A percentile compares a stretch with the other conserved stretches of the same genome.
phyloP scores from a whole-genome alignment of 208 protist species.

The Trypanosoma scelopori region DNA sequence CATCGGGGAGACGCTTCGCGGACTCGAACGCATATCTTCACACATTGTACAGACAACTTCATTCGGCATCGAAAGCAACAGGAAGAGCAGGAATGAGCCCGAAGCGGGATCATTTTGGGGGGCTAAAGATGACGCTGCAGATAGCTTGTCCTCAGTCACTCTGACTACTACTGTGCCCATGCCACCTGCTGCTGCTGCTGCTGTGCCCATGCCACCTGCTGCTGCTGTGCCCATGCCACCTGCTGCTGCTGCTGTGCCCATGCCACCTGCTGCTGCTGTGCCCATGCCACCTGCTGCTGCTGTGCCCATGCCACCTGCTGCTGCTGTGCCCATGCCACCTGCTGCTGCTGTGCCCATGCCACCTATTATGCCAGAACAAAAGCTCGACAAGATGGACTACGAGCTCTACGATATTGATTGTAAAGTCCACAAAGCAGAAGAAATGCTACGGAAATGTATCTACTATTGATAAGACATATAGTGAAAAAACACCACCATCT shows the following conservation, averaged over 20 bases:
- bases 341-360: too few species aligned
- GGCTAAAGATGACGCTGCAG: neutral
- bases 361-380: too few species aligned
- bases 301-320: slow-evolving; percentile 25
- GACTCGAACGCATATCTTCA: slow-evolving; percentile 7
- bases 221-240: slow-evolving; percentile 13
- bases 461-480: too few species aligned
- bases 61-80: neutral
- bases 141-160: neutral
- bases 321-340: slow-evolving; percentile 9
- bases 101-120: neutral
- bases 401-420: too few species aligned
- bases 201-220: slow-evolving; percentile 24
- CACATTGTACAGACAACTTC: neutral
- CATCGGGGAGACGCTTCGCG: neutral
- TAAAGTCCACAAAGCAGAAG: too few species aligned
- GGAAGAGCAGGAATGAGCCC: neutral
- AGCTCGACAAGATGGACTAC: too few species aligned
- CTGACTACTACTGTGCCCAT: slow-evolving; percentile 11
- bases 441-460: too few species aligned
- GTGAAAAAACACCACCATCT: too few species aligned
- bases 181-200: slow-evolving; percentile 16
- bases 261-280: slow-evolving; percentile 13
- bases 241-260: slow-evolving; percentile 12
- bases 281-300: slow-evolving; percentile 14